phyloP scores from a whole-genome alignment of 2,329 filamentous ascomycete genomes.

The Exophiala spinifera region DNA sequence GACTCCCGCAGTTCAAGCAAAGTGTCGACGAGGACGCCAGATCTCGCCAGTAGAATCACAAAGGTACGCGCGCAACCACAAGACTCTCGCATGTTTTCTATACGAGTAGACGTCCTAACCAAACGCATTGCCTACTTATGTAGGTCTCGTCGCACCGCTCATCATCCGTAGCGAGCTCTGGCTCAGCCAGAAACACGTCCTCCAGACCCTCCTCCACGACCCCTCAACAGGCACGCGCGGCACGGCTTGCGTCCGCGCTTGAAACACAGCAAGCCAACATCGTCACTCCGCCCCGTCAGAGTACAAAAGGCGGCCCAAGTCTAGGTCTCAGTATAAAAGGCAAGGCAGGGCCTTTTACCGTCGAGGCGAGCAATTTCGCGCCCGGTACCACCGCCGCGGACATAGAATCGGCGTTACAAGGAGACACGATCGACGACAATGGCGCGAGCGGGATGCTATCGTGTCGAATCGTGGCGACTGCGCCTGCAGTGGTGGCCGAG shows the following conservation, averaged over 20 bases:
- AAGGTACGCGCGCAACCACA: conserved; percentile 45
- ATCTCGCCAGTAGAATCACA: conserved; percentile 57
- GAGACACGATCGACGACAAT: conserved; percentile 33
- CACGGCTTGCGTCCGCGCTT: conserved; percentile 31
- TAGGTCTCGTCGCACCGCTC: conserved; percentile 32
- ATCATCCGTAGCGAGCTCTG: conserved; percentile 30
- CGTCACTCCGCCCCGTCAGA: conserved; percentile 33
- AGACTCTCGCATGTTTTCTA: too few species aligned
- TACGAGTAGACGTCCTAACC: not conserved
- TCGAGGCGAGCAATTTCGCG: conserved; percentile 62
- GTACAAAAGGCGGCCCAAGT: conserved; percentile 11
- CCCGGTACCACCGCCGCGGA: conserved; percentile 64
- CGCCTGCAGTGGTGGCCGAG: conserved; percentile 59
- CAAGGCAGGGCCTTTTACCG: conserved; percentile 52
- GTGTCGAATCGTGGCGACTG: conserved; percentile 52
- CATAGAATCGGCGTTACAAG: conserved; percentile 59
- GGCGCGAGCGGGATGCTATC: conserved; percentile 44
- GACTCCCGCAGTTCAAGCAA: conserved; percentile 36
- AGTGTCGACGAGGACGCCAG: conserved; percentile 42
- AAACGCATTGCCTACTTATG: too few species aligned
- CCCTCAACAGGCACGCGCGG: conserved; percentile 36
- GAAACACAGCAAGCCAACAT: conserved; percentile 33
- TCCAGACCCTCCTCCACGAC: conserved; percentile 31
- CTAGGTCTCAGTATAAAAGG: conserved; percentile 55
- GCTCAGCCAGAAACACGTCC: conserved; percentile 18